These are phyloP conservation scores for Pezicula radicicola DNA, from an alignment of 2,329 filamentous ascomycete species.

Conservation along the genomic window DNA sequence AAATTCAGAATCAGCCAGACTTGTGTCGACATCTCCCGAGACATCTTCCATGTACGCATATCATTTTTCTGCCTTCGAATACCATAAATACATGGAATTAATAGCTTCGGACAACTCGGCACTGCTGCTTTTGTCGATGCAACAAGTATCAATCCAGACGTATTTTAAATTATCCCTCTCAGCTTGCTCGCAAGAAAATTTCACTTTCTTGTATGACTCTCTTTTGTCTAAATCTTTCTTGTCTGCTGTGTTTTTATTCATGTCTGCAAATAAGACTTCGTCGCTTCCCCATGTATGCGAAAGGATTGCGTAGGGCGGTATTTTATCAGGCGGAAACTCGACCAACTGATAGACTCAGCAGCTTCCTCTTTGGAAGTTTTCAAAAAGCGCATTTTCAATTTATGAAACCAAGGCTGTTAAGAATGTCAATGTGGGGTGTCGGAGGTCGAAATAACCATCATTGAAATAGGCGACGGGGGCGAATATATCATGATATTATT, in stretches of 20 bases:
- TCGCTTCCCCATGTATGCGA: constrained; percentile 26
- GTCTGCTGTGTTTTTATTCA: background rate
- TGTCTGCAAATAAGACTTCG: constrained; percentile 17
- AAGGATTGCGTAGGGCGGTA: constrained; percentile 22
- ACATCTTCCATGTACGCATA: constrained; percentile 2
- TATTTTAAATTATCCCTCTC: background rate
- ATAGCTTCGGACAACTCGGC: constrained; percentile 7
- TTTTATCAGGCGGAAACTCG: background rate
- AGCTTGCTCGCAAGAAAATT: background rate
- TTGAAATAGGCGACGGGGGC: too few relatives aligned
- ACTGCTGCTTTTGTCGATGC: constrained; percentile 6
- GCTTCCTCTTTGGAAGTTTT: too few relatives aligned
- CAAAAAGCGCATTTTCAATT: too few relatives aligned
- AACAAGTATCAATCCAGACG: constrained; percentile 7
- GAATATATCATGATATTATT: too few relatives aligned
- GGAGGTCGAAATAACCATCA: too few relatives aligned
- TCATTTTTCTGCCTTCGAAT: background rate
- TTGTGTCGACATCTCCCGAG: background rate
- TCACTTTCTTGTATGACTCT: background rate
- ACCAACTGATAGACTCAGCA: background rate
- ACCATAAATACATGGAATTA: constrained; percentile 8
- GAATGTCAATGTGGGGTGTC: too few relatives aligned
- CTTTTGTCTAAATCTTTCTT: background rate
- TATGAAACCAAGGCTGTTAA: too few relatives aligned
- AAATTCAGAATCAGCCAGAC: background rate